These are phyloP conservation scores for Ganoderma multipileum DNA, from an alignment of 1,284 basidiomycete species.

Conservation along the genomic window DNA sequence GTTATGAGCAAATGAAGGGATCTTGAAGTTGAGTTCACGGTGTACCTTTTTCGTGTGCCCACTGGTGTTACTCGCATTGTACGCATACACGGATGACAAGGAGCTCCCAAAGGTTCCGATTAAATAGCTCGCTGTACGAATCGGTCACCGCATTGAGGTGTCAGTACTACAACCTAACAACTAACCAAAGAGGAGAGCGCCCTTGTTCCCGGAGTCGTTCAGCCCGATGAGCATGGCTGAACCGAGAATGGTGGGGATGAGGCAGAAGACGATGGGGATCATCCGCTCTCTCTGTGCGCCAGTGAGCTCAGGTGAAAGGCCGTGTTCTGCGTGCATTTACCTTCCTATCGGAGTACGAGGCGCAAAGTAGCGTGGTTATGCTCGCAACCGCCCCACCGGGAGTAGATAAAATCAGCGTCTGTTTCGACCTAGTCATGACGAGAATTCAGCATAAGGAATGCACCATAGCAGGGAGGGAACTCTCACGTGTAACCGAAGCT, in stretches of 20 bases:
- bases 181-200: slow-evolving; percentile 60
- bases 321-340: slow-evolving; percentile 35
- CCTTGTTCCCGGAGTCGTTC: slow-evolving; percentile 54
- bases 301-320: not conserved
- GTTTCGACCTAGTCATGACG: slow-evolving; percentile 51
- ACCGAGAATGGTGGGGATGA: slow-evolving; percentile 67
- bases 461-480: no score
- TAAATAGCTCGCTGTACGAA: slow-evolving; percentile 52
- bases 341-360: slow-evolving; percentile 71
- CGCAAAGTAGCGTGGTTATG: slow-evolving; percentile 57
- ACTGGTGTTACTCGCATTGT: slow-evolving; percentile 67
- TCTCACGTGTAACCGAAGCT: slow-evolving; percentile 71
- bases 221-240: slow-evolving; percentile 63
- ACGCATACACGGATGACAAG: slow-evolving; percentile 63
- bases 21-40: not conserved
- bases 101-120: slow-evolving; percentile 63
- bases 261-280: slow-evolving; percentile 62
- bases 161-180: not conserved
- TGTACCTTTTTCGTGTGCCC: slow-evolving; percentile 67
- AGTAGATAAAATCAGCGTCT: slow-evolving; percentile 67
- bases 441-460: no score
- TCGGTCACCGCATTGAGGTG: not conserved
- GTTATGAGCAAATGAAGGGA: not conserved
- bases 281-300: slow-evolving; percentile 51
- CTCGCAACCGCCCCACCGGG: slow-evolving; percentile 61